phyloP scores from a whole-genome alignment of 768 basidiomycete genomes.

The Calvatia gigantea region DNA sequence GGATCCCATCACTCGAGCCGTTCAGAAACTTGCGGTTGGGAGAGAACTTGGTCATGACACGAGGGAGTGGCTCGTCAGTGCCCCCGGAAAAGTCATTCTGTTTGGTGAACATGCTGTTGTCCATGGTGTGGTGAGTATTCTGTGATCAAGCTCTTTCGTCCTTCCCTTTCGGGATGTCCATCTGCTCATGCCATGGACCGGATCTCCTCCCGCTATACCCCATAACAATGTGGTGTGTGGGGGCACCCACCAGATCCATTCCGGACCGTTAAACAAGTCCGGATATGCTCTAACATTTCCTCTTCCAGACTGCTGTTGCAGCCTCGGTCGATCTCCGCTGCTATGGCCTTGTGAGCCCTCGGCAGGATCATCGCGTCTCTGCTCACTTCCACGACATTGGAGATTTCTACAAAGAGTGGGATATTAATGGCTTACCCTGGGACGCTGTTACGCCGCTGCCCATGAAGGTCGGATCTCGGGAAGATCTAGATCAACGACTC shows the following conservation, averaged over 20 bases:
- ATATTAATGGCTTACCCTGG: constrained; percentile 77
- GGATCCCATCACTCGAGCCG: constrained; percentile 49
- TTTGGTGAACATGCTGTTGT: constrained; percentile 99
- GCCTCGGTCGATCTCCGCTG: constrained; percentile 95
- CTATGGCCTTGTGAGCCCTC: constrained; percentile 79
- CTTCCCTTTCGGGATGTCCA: constrained; percentile 12
- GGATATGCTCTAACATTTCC: constrained; percentile 11
- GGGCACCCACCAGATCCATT: background rate
- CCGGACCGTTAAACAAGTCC: constrained; percentile 5
- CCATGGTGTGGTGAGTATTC: constrained; percentile 80
- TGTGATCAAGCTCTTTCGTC: constrained; percentile 14
- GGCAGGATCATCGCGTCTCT: constrained; percentile 67
- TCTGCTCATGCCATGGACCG: constrained; percentile 15
- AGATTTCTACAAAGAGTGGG: constrained; percentile 79
- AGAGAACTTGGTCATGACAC: constrained; percentile 34
- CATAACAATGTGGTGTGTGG: background rate
- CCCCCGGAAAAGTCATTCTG: constrained; percentile 96
- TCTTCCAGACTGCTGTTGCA: constrained; percentile 81
- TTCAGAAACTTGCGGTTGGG: constrained; percentile 49
- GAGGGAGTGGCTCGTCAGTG: constrained; percentile 81
- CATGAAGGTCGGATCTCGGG: constrained; percentile 52
- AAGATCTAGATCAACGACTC: constrained; percentile 68
- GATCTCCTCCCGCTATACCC: background rate
- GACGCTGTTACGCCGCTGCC: constrained; percentile 54
- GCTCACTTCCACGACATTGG: constrained; percentile 79